A percentile compares a stretch with the other conserved stretches of the same genome.
Conservation (phyloP, 2,329 filamentous ascomycete genomes). For the Paraphoma sp. region DNA sequence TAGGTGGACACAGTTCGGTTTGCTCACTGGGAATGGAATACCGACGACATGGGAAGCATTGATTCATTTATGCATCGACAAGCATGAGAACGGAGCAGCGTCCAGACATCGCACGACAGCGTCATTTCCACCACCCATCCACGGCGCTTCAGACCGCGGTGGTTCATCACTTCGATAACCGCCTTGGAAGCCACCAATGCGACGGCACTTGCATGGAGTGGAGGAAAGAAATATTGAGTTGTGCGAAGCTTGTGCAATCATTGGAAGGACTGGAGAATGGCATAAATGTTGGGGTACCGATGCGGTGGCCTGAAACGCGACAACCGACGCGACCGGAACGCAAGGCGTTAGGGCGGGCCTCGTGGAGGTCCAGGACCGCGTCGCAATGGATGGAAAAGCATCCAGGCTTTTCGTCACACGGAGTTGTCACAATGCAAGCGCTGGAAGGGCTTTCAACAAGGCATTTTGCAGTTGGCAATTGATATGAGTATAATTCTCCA, state of each 20-base stretch:
- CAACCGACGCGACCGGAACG: slow-evolving; percentile 24
- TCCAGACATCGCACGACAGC: slow-evolving; percentile 3
- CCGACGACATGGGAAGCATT: background rate
- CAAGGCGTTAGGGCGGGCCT: slow-evolving; percentile 23
- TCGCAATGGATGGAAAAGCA: slow-evolving; percentile 6
- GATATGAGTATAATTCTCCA: slow-evolving; percentile 13
- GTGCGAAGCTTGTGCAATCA: slow-evolving; percentile 12
- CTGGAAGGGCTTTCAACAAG: slow-evolving; percentile 22
- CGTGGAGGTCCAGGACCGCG: slow-evolving; percentile 8
- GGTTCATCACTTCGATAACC: slow-evolving; percentile 5
- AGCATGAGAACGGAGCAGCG: background rate
- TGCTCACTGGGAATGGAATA: background rate
- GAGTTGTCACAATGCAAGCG: slow-evolving; percentile 26
- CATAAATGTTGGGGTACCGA: slow-evolving; percentile 21
- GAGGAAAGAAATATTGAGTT: background rate
- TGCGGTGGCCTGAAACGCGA: slow-evolving; percentile 32
- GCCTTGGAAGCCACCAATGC: slow-evolving; percentile 17
- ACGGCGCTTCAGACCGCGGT: slow-evolving; percentile 16
- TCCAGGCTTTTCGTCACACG: slow-evolving; percentile 14
- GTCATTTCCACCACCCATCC: slow-evolving; percentile 14
- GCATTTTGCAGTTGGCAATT: slow-evolving; percentile 8
- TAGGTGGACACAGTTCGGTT: background rate
- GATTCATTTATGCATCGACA: slow-evolving; percentile 12
- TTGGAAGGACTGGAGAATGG: slow-evolving; percentile 17
- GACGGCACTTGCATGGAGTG: slow-evolving; percentile 1